Evolutionary conservation across 2,329 filamentous ascomycete genomes (phyloP), one percentile per base, ranked within the genome.

Genomic region (Talaromyces atroroseus): DNA sequence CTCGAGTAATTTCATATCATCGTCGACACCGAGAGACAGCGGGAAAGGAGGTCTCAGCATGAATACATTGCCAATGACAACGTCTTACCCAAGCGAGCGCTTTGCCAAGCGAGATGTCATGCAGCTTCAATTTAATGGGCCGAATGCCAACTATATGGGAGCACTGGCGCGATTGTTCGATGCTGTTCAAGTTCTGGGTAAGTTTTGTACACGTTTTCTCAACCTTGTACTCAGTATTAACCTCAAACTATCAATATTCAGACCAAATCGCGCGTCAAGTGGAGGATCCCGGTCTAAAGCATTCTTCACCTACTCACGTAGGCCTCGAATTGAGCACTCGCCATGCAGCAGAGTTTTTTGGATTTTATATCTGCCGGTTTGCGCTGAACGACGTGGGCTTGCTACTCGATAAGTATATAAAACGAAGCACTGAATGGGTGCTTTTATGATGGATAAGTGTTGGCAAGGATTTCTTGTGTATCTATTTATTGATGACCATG

Each of bases 261-360:
- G 91, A 96, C 78, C 90, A 95, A 83, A 92, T 97, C 71, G 90
- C 92, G 53, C 88, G 92, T 62, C 92, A 96, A 77, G 91, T 96
- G 48, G 92, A 96, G 69, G 92, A 97, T 68, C 92, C 92, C 5
- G 92, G 92, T 10, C 82, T 97, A 54, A 89, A 89, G 64, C 90
- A 94, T 73, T 91, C 90, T 18, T 92, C 92, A 64, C 91, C 90
- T 66, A 97, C 94, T 8, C 92, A 96, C 68, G 92, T 99, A 53
- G 94, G 94, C 10, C 82, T 99, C 34, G 94, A 99, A 74, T 82
- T 99, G 42, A 94, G 90, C 69, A 91, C 91, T 36, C 84, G 92
- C 42, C 92, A 96, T 71, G 94, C 92, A 7, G 90, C 92, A 34
- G 94, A 99, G 73, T 99, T 99, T 74, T 99, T 99, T 71, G 92